These are phyloP conservation scores for Neurospora sp. DNA, from an alignment of 2,329 filamentous ascomycete species.

Conservation along the genomic window DNA sequence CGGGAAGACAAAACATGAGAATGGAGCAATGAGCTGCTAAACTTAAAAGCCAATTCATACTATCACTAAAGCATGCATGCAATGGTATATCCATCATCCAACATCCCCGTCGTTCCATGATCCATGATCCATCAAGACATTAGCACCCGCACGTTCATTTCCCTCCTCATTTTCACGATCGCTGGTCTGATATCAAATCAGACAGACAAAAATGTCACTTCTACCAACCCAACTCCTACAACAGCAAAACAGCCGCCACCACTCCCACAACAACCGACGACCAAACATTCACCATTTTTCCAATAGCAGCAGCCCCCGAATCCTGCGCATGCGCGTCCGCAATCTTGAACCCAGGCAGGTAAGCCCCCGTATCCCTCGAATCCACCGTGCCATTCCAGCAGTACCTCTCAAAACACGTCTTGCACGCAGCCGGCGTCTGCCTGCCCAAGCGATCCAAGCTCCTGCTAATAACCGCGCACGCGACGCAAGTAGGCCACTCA, in stretches of 20 bases:
- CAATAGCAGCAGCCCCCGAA: slow-evolving; percentile 5
- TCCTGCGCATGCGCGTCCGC: slow-evolving; percentile 11
- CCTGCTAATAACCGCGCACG: slow-evolving; percentile 73
- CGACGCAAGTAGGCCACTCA: slow-evolving; percentile 75
- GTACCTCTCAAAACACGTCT: slow-evolving; percentile 66
- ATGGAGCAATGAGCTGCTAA: background rate
- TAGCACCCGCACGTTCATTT: background rate
- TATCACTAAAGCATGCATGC: background rate
- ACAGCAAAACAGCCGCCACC: background rate
- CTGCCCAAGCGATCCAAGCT: slow-evolving; percentile 64
- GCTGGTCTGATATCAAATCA: background rate
- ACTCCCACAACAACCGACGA: slow-evolving; percentile 6
- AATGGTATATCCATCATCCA: background rate
- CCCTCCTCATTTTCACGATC: background rate
- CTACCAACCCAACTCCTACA: background rate
- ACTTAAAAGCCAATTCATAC: background rate
- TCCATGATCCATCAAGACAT: background rate
- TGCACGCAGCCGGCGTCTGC: slow-evolving; percentile 60
- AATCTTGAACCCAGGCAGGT: slow-evolving; percentile 24
- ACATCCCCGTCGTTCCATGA: background rate
- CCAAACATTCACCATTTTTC: slow-evolving; percentile 1
- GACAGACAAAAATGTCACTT: background rate
- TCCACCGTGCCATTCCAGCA: slow-evolving; percentile 80
- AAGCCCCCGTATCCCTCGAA: slow-evolving; percentile 15
- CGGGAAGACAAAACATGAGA: background rate